phyloP scores from a whole-genome alignment of 2,329 filamentous ascomycete species.

The Penicillium sp. region DNA sequence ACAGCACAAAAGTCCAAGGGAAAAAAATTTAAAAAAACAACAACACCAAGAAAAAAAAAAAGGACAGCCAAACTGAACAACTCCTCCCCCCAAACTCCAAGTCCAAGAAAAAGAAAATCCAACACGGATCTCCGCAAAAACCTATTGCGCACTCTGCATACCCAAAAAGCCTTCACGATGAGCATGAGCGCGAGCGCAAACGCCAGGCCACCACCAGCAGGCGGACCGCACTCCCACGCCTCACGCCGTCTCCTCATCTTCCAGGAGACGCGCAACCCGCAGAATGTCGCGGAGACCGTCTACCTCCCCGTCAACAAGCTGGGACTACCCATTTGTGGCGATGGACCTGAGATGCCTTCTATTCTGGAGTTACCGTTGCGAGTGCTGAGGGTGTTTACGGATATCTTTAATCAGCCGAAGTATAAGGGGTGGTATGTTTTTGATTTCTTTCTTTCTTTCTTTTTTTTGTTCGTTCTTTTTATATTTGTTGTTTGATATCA shows the following conservation, averaged over 20 bases:
- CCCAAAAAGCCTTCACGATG: constrained; percentile 3
- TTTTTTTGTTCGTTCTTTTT: background rate
- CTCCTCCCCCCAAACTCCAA: background rate
- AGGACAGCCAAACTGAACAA: constrained; percentile 6
- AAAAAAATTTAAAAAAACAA: background rate
- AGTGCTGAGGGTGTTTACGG: constrained; percentile 39
- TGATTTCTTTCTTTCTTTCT: constrained; percentile 1
- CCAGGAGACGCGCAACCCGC: constrained; percentile 37
- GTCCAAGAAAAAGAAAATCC: background rate
- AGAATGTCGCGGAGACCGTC: constrained; percentile 29
- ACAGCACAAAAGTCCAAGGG: background rate
- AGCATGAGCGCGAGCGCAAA: constrained; percentile 10
- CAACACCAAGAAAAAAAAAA: background rate
- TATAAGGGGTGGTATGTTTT: constrained; percentile 39
- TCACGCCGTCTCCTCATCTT: constrained; percentile 38
- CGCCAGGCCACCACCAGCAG: constrained; percentile 11
- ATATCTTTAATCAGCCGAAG: constrained; percentile 41
- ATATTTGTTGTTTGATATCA: background rate
- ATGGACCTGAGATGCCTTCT: constrained; percentile 35
- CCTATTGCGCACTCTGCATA: constrained; percentile 2
- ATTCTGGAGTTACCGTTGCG: constrained; percentile 38
- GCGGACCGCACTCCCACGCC: background rate
- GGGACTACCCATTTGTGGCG: constrained; percentile 37
- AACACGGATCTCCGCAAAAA: constrained; percentile 5
- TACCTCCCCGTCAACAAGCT: constrained; percentile 40